Percentiles rank a stretch among this genome's conserved stretches.
Conservation (phyloP, 2,329 filamentous ascomycete species). For the Talaromyces sp. region DNA sequence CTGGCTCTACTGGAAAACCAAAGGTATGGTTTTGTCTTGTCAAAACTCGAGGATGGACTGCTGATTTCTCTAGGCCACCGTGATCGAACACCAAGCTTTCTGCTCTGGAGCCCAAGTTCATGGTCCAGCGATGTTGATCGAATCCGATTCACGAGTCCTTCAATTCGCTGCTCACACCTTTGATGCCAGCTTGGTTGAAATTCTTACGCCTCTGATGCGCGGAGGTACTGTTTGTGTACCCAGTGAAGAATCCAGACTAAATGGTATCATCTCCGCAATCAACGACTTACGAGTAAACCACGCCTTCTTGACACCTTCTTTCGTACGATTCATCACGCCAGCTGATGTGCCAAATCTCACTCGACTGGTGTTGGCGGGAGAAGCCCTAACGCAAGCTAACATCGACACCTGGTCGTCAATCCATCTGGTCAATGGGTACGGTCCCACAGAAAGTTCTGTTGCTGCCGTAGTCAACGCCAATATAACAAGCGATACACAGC, state of each 20-base stretch:
- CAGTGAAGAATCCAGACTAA: constrained; percentile 44
- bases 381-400: constrained; percentile 42
- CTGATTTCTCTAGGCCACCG: constrained; percentile 48
- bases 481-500: constrained; percentile 21
- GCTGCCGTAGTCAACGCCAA: constrained; percentile 21
- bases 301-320: constrained; percentile 59
- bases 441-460: constrained; percentile 16
- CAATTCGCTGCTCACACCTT: constrained; percentile 56
- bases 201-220: constrained; percentile 53
- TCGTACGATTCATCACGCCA: constrained; percentile 49
- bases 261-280: constrained; percentile 36
- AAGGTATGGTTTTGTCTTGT: constrained; percentile 56
- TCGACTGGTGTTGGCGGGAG: constrained; percentile 43
- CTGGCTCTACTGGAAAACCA: constrained; percentile 50
- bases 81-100: constrained; percentile 60
- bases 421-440: constrained; percentile 16
- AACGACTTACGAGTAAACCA: constrained; percentile 52
- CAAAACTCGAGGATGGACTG: constrained; percentile 60
- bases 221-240: constrained; percentile 62
- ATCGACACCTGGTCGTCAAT: constrained; percentile 17
- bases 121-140: constrained; percentile 51
- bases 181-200: constrained; percentile 54
- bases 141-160: constrained; percentile 56
- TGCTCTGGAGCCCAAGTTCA: constrained; percentile 54
- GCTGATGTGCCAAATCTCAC: constrained; percentile 30